Conservation (phyloP, 805 yeast species). For the Blastobotrys chiropterorum region DNA sequence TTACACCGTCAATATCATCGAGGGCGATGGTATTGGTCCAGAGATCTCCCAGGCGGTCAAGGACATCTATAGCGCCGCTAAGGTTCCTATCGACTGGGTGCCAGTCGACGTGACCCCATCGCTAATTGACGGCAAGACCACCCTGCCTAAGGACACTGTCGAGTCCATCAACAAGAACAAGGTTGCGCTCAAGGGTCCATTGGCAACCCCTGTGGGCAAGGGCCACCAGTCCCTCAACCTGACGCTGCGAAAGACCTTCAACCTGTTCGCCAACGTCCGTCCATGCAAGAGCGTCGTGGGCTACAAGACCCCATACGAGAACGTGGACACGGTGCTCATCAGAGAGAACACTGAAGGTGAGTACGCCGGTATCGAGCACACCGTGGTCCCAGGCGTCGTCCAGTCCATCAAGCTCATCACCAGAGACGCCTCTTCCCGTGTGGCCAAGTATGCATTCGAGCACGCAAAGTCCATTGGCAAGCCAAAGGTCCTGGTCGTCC, state of each 20-base stretch:
- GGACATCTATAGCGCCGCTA: constrained; percentile 86
- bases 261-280: constrained; percentile 93
- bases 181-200: constrained; percentile 96
- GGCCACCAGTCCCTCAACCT: constrained; percentile 97
- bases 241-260: constrained; percentile 95
- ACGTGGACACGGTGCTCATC: constrained; percentile 91
- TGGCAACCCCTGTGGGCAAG: constrained; percentile 98
- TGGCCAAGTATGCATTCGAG: constrained; percentile 94
- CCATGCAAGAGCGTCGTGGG: constrained; percentile 94
- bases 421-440: constrained; percentile 92
- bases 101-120: constrained; percentile 93
- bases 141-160: constrained; percentile 87
- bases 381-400: constrained; percentile 96
- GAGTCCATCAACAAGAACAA: constrained; percentile 87
- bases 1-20: constrained; percentile 90
- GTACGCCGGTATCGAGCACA: constrained; percentile 98
- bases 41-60: constrained; percentile 94
- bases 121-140: constrained; percentile 84
- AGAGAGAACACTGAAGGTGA: constrained; percentile 99
- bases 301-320: constrained; percentile 80
- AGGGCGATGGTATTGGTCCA: constrained; percentile 97
- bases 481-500: constrained; percentile 88
- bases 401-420: constrained; percentile 97
- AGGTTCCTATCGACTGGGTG: constrained; percentile 96
- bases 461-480: constrained; percentile 85